phyloP scores from a whole-genome alignment of 2,329 filamentous ascomycete species.

The Cercospora sesami region DNA sequence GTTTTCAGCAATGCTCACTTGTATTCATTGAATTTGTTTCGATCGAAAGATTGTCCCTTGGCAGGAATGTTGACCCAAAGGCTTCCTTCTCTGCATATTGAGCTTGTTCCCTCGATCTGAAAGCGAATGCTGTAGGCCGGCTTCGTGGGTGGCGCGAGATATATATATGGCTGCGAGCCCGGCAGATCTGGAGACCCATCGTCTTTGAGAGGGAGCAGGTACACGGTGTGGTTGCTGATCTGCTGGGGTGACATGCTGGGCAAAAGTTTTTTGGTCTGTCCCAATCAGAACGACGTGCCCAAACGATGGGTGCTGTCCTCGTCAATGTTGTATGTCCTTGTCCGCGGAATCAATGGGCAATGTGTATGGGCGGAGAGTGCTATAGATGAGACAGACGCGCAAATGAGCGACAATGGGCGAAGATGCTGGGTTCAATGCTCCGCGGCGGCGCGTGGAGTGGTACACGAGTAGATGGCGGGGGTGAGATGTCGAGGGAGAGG shows the following conservation, averaged over 20 bases:
- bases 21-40: constrained; percentile 80
- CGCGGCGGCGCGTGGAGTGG: background rate
- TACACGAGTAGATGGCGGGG: constrained; percentile 1
- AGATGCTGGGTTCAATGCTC: constrained; percentile 13
- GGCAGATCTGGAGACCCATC: constrained; percentile 86
- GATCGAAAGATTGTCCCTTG: constrained; percentile 71
- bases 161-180: constrained; percentile 75
- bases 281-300: background rate
- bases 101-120: constrained; percentile 89
- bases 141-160: constrained; percentile 75
- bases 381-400: constrained; percentile 6
- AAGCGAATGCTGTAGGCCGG: constrained; percentile 78
- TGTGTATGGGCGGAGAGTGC: constrained; percentile 5
- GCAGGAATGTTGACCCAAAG: constrained; percentile 95
- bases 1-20: constrained; percentile 60
- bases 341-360: constrained; percentile 1
- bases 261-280: background rate
- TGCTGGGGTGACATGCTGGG: constrained; percentile 41
- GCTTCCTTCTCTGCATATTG: constrained; percentile 90
- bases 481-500: background rate
- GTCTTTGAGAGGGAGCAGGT: constrained; percentile 87
- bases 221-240: constrained; percentile 55
- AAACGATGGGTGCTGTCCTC: background rate
- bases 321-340: constrained; percentile 10
- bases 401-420: constrained; percentile 18